These are phyloP conservation scores for Podospora tetraspora DNA, from an alignment of 495 filamentous ascomycete genomes.

Conservation along the genomic window DNA sequence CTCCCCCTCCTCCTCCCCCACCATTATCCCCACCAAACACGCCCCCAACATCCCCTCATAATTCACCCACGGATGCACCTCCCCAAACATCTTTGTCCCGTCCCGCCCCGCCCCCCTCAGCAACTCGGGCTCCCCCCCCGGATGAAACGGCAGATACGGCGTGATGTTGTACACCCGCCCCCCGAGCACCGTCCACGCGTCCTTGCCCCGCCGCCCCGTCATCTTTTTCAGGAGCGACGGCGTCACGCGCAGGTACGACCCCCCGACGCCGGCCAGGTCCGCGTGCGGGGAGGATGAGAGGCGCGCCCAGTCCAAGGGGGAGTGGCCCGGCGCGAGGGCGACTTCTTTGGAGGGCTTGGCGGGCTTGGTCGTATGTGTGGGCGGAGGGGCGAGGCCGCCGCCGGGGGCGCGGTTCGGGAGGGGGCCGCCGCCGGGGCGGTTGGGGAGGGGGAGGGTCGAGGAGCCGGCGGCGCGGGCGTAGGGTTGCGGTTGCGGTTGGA, in stretches of 20 bases:
- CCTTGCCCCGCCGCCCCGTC: constrained; percentile 72
- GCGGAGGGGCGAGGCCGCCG: constrained; percentile 36
- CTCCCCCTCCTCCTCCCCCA: constrained; percentile 63
- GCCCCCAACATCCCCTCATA: constrained; percentile 88
- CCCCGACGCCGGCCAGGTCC: constrained; percentile 56
- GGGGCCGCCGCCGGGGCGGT: constrained; percentile 3
- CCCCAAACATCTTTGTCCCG: constrained; percentile 74
- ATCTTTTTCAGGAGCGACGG: constrained; percentile 69
- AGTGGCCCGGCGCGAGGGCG: constrained; percentile 76
- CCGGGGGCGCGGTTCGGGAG: constrained; percentile 31
- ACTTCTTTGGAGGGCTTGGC: constrained; percentile 53
- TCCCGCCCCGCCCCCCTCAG: constrained; percentile 74
- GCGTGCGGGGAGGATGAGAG: constrained; percentile 58
- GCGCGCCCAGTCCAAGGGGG: constrained; percentile 91
- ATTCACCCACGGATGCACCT: constrained; percentile 97
- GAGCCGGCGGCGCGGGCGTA: constrained; percentile 23
- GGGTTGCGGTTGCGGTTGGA: constrained; percentile 18
- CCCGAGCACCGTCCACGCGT: constrained; percentile 82
- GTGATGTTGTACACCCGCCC: constrained; percentile 91
- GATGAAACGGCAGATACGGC: constrained; percentile 86
- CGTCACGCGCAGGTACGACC: constrained; percentile 57
- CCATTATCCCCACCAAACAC: constrained; percentile 80
- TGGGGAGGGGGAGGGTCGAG: constrained; percentile 19
- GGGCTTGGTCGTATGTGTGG: constrained; percentile 43
- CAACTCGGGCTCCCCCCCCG: constrained; percentile 83